A percentile compares a stretch with the other conserved stretches of the same genome.
These are phyloP conservation scores for Dictyostelium firmibasis DNA, from an alignment of 78 protist species.

Conservation along the genomic window DNA sequence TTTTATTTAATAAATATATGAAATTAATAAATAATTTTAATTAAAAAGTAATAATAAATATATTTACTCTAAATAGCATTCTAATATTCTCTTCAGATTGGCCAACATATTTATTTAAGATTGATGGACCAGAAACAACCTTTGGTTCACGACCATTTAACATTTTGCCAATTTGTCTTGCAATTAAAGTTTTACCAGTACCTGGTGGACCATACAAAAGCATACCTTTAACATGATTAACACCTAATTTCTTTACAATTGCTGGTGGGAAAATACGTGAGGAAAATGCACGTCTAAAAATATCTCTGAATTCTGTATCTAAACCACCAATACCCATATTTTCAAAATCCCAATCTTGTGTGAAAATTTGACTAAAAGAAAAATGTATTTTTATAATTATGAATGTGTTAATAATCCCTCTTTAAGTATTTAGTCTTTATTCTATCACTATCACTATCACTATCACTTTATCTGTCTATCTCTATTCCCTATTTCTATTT, in stretches of 20 bases:
- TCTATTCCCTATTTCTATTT: neutral
- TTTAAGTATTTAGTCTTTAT: too few species aligned
- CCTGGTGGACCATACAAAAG: constrained; percentile 99
- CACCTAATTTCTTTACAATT: constrained; percentile 92
- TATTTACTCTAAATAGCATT: constrained; percentile 85
- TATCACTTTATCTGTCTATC: too few species aligned
- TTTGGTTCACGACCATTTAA: constrained; percentile 97
- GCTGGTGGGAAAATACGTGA: constrained; percentile 96
- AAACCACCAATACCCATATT: constrained; percentile 98
- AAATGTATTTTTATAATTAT: neutral
- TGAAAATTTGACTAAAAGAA: constrained; percentile 47
- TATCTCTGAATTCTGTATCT: constrained; percentile 92
- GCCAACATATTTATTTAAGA: constrained; percentile 96
- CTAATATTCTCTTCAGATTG: constrained; percentile 98
- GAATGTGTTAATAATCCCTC: too few species aligned
- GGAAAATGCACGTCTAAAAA: constrained; percentile 99
- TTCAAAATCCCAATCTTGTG: constrained; percentile 93
- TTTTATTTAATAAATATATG: too few species aligned
- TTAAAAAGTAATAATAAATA: constrained; percentile 60
- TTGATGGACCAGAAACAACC: constrained; percentile 90
- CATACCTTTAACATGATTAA: constrained; percentile 97
- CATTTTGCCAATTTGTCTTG: constrained; percentile 99
- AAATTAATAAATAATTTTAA: too few species aligned
- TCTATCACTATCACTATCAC: too few species aligned
- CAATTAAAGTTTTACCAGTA: constrained; percentile 99